These are phyloP conservation scores for Diplodia sapinea DNA, from an alignment of 2,329 filamentous ascomycete species.

Conservation along the genomic window DNA sequence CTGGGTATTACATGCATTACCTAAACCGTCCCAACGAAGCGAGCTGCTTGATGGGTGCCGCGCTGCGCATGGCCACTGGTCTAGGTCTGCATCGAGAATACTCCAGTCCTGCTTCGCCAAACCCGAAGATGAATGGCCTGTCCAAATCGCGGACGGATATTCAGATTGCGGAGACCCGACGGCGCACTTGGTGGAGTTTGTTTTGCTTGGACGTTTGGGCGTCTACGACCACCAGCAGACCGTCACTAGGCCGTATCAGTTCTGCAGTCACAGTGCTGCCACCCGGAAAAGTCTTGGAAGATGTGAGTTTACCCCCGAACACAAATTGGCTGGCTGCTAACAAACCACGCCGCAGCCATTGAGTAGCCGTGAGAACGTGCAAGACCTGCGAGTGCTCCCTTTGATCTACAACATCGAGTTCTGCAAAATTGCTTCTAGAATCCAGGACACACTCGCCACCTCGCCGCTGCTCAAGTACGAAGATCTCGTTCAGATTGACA, in stretches of 20 bases:
- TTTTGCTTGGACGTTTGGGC: slow-evolving; percentile 54
- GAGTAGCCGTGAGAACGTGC: slow-evolving; percentile 59
- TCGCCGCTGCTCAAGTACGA: slow-evolving; percentile 69
- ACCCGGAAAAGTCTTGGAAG: slow-evolving; percentile 43
- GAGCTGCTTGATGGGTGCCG: slow-evolving; percentile 73
- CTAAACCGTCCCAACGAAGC: slow-evolving; percentile 79
- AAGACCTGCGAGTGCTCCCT: slow-evolving; percentile 62
- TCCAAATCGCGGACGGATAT: background rate
- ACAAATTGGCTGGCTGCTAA: background rate
- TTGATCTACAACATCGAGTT: slow-evolving; percentile 79
- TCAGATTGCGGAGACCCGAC: slow-evolving; percentile 44
- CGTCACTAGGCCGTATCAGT: slow-evolving; percentile 48
- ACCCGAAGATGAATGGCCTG: background rate
- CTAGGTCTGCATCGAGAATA: slow-evolving; percentile 74
- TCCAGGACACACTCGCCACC: slow-evolving; percentile 76
- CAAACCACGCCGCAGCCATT: slow-evolving; percentile 40
- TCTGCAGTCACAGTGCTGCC: slow-evolving; percentile 48
- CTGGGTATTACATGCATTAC: slow-evolving; percentile 79
- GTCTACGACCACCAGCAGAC: slow-evolving; percentile 51
- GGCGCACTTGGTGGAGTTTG: slow-evolving; percentile 54
- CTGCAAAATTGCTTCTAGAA: slow-evolving; percentile 77
- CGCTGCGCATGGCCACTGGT: slow-evolving; percentile 75
- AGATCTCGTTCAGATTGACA: slow-evolving; percentile 70
- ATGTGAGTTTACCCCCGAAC: slow-evolving; percentile 37
- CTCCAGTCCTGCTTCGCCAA: slow-evolving; percentile 39